Conservation (phyloP, 371 early-diverging fungal species). For the Mortierella sp. region DNA sequence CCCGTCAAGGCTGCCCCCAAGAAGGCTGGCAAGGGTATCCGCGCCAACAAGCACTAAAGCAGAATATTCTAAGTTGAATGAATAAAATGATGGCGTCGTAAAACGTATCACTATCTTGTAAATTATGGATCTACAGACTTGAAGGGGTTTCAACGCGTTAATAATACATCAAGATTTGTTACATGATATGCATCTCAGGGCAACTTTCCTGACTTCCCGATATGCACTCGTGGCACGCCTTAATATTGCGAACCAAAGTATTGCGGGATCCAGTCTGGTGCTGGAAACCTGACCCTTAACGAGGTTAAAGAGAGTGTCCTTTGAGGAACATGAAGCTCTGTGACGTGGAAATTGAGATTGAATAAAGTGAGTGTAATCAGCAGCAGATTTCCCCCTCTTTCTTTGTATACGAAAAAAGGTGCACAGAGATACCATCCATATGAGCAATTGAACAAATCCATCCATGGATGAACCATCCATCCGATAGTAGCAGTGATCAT, state of each 20-base stretch:
- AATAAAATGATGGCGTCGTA: slow-evolving; percentile 24
- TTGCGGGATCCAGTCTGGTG: background rate
- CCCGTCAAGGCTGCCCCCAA: slow-evolving; percentile 71
- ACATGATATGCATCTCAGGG: too few relatives aligned
- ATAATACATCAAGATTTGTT: too few relatives aligned
- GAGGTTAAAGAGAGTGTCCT: too few relatives aligned
- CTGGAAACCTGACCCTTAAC: background rate
- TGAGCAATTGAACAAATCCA: background rate
- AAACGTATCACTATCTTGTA: background rate
- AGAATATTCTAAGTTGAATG: slow-evolving; percentile 22
- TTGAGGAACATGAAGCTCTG: background rate
- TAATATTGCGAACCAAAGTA: background rate
- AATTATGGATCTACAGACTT: too few relatives aligned
- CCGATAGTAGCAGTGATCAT: background rate
- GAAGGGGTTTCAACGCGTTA: too few relatives aligned
- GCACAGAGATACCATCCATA: background rate
- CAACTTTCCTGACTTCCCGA: too few relatives aligned
- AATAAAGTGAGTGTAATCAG: background rate
- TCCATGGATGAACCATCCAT: background rate
- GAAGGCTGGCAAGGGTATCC: slow-evolving; percentile 67
- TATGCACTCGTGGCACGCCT: too few relatives aligned
- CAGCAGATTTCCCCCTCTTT: background rate
- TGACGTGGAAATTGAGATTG: background rate
- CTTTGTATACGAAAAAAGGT: slow-evolving; percentile 5
- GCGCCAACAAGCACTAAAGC: slow-evolving; percentile 57